Evolutionary conservation across 495 filamentous ascomycete genomes (phyloP).

Genomic region (Sordaria brevicollis): DNA sequence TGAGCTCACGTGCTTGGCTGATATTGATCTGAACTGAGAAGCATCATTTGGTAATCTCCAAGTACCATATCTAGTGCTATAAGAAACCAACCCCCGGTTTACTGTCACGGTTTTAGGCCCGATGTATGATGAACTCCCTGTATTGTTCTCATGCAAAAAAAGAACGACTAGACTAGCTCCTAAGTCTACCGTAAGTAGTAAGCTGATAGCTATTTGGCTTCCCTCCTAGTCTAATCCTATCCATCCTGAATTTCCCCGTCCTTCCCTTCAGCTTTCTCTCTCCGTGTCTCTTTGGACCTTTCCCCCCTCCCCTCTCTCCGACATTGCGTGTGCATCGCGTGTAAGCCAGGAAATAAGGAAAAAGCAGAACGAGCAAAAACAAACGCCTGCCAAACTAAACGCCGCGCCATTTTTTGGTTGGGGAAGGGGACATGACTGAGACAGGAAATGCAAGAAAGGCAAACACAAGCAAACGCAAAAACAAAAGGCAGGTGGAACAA

Average conservation of each 20-base stretch:
- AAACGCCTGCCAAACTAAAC: not conserved
- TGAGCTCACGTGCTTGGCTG: too few relatives aligned
- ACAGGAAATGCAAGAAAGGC: not conserved
- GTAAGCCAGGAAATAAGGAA: not conserved
- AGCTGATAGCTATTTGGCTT: not conserved
- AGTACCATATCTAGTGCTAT: too few relatives aligned
- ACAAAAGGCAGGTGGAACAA: not conserved
- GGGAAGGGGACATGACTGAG: not conserved
- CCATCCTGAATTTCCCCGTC: not conserved
- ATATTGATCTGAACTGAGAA: too few relatives aligned
- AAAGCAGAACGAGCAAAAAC: not conserved
- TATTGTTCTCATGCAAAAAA: not conserved
- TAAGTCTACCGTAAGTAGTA: too few relatives aligned
- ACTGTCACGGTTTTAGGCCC: too few relatives aligned
- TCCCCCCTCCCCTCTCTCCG: not conserved
- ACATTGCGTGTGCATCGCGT: not conserved
- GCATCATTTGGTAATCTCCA: too few relatives aligned
- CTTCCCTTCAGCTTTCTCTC: not conserved
- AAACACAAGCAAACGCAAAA: not conserved
- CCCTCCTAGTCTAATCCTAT: not conserved
- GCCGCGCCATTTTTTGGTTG: not conserved
- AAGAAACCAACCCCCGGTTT: too few relatives aligned
- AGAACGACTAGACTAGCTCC: not conserved
- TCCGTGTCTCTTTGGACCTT: not conserved
- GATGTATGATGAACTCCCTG: not conserved